Conservation (phyloP, 805 yeast genomes). For the Pichia exigua region DNA sequence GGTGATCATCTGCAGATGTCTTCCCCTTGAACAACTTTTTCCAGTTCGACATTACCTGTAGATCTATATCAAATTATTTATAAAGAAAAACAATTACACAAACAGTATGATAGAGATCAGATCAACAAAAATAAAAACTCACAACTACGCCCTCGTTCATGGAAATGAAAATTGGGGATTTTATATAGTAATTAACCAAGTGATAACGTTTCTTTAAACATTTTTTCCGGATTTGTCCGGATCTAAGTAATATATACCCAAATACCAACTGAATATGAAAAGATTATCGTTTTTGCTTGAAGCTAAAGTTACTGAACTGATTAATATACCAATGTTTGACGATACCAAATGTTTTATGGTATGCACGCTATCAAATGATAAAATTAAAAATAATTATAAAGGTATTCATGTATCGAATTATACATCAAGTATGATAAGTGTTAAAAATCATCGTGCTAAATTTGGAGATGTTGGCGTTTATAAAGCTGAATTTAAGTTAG, state of each 20-base stretch:
- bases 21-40: constrained; percentile 24
- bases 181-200: no score
- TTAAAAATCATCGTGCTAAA: constrained; percentile 40
- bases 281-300: constrained; percentile 43
- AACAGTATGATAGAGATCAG: no score
- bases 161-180: no score
- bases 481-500: constrained; percentile 31
- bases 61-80: not conserved
- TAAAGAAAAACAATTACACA: not conserved
- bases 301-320: constrained; percentile 56
- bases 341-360: constrained; percentile 57
- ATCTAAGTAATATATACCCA: not conserved
- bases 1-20: constrained; percentile 14
- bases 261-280: not conserved
- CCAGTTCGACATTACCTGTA: constrained; percentile 25
- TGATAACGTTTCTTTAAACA: not conserved
- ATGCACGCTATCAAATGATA: constrained; percentile 17
- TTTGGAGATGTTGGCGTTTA: constrained; percentile 31
- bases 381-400: constrained; percentile 11
- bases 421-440: constrained; percentile 30
- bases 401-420: constrained; percentile 13
- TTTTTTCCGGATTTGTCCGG: not conserved
- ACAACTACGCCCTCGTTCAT: not conserved
- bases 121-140: not conserved
- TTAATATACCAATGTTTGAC: constrained; percentile 76